Base-by-base conservation (phyloP, 75 land plant species). In the Larix kaempferi region DNA sequence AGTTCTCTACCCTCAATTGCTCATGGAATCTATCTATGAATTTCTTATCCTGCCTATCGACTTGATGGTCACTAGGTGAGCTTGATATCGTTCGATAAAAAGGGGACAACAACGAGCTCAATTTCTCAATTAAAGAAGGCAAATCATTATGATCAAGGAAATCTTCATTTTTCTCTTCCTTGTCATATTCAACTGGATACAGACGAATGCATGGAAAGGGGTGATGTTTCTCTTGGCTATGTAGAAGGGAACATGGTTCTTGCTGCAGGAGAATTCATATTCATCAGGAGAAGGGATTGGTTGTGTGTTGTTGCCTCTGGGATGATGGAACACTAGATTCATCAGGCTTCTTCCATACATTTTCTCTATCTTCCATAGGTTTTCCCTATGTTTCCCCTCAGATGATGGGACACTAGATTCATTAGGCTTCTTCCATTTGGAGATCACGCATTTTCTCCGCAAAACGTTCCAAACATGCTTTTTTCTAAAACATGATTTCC, bases 201-300 rank as follows among this genome's bases (percentile, higher is more conserved):
- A 72, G 63, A 77, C 77, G 39, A 71, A 72, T 60, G 73, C 84
- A 76, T n/a, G n/a, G n/a, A n/a, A n/a, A n/a, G n/a, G n/a, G 13
- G 59, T 57, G 59, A 13, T 57, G 13, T 77, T 73, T 69, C 79
- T 79, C 56, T 23, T 56, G 41, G 37, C 39, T 2, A 55, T 16
- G 61, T 64, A 80, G 63, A 78, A 25, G 67, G n/a, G 49, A n/a
- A 26, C 54, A 25, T 87, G 89, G 78, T 77, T 85, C 74, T 75
- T 82, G 76, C 80, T 88, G 80, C 89, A 88, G 59, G 87, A 85
- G 82, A 88, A 88, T 75, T 88, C 89, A 74, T 88, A 88, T 61
- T 29, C 33, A 29, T 29, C 33, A 29, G 33, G 1, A 29, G 33
- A 29, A 29, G 33, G 33, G 33, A 29, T 29, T 29, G 0, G 33